These are phyloP conservation scores for Hypoxylon fragiforme DNA, from an alignment of 495 filamentous ascomycete genomes.

Conservation along the genomic window DNA sequence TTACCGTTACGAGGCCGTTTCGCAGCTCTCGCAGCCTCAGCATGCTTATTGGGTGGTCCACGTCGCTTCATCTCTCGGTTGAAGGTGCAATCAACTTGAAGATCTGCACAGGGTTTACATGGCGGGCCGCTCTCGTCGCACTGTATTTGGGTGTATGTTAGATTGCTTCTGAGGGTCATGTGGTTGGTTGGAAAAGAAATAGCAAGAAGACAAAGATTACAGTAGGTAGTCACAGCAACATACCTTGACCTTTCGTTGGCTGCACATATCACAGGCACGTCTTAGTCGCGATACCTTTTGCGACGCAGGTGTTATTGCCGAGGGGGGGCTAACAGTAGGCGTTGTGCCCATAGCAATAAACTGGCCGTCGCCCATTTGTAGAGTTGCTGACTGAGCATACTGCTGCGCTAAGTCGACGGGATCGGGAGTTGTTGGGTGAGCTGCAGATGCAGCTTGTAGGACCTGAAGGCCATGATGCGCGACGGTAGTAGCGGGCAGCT, in stretches of 20 bases:
- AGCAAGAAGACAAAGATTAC: too few species aligned
- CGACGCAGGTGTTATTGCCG: constrained; percentile 2
- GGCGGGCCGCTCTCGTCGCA: constrained; percentile 81
- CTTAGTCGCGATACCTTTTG: constrained; percentile 60
- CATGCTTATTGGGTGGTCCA: constrained; percentile 84
- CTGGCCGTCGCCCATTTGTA: constrained; percentile 29
- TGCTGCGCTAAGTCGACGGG: constrained; percentile 32
- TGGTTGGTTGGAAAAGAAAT: too few species aligned
- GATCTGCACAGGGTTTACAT: constrained; percentile 75
- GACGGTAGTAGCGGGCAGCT: constrained; percentile 32
- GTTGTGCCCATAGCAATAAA: constrained; percentile 14
- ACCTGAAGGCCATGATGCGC: constrained; percentile 51
- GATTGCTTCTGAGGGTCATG: too few species aligned
- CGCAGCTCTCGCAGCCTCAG: constrained; percentile 64
- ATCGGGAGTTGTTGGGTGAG: constrained; percentile 25
- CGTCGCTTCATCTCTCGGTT: constrained; percentile 75
- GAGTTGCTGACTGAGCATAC: constrained; percentile 36
- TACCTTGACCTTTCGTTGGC: constrained; percentile 84
- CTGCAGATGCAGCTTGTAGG: constrained; percentile 47
- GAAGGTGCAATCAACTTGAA: constrained; percentile 85
- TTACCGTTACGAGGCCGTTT: constrained; percentile 54
- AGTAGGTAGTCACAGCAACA: too few species aligned
- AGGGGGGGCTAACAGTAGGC: constrained; percentile 1
- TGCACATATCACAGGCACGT: constrained; percentile 85
- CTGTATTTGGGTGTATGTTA: constrained; percentile 47